Evolutionary conservation across 345 rosid genomes (phyloP), one percentile per base, ranked within the genome.

Genomic region (Lepidium sativum): DNA sequence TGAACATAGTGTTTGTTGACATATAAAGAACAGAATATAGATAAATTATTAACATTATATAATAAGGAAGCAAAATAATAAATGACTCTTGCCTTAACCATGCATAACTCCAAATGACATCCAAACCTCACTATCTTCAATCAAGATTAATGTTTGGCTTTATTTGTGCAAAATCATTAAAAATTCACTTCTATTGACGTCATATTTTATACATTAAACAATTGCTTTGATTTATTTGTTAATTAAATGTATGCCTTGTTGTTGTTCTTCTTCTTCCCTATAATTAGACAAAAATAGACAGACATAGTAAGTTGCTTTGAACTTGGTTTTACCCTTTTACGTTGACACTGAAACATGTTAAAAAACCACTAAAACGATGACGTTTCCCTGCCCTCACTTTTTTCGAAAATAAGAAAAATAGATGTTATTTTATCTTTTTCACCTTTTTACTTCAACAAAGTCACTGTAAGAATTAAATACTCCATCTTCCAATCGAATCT

Each of bases 271-370:
- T 38, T 59, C 59, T 40, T 49, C 58, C 44, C 35, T 60, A 32
- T 21, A 42, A 61, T 61, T 70, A 53, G 68, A 53, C 33, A 6
- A 43, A 70, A 63, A 45, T 54, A 38, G 69, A 38, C 69, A 47
- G 52, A 63, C 69, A 63, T 29, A 20, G 50, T 54, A 40, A 63
- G 44, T 71, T 71, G 75, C 75, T 71, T 71, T 42, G 58, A 33
- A 54, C 33, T 45, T 63, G 75, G 75, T 71, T 71, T 70, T 47
- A 39, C 69, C 69, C 75, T 45, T 43, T 63, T 54, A 27, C 54
- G 64, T 54, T 70, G 69, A 70, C 75, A 71, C 69, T 63, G 64
- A 63, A 70, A 54, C 69, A 70, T 70, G 75, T 47, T 54, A 70
- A 43, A n/a, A 63, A 63, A 10, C 58, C 58, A 63, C 45, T 38